Evolutionary conservation across 1,284 basidiomycete genomes (phyloP).

Genomic region (Pterulicium gracile): DNA sequence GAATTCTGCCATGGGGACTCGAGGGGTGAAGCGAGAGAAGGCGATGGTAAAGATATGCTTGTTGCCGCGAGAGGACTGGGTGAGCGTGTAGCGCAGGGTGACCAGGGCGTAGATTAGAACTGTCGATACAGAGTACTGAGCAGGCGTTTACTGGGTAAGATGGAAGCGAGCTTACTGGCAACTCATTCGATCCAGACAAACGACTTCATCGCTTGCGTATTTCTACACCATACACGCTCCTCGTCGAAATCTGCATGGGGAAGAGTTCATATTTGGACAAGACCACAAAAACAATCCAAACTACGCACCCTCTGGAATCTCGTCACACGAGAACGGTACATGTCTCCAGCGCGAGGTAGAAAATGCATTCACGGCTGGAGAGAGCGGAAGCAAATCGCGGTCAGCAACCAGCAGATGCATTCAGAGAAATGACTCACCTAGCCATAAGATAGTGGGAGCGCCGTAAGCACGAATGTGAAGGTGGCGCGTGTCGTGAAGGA

Average conservation of each 20-base stretch:
- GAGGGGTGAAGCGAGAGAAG: constrained; percentile 36
- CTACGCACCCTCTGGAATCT: constrained; percentile 33
- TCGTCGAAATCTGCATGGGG: constrained; percentile 28
- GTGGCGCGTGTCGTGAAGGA: constrained; percentile 33
- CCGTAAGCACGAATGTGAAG: constrained; percentile 36
- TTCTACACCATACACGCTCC: constrained; percentile 39
- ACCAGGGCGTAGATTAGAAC: constrained; percentile 31
- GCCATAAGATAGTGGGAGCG: constrained; percentile 39
- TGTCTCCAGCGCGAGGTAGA: constrained; percentile 44
- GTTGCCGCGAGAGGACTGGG: constrained; percentile 32
- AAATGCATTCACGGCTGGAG: constrained; percentile 44
- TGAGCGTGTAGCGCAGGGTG: constrained; percentile 31
- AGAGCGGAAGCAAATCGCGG: constrained; percentile 1
- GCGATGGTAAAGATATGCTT: constrained; percentile 40
- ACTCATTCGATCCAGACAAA: constrained; percentile 50
- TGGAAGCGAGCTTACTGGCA: constrained; percentile 26
- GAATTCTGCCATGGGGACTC: constrained; percentile 5
- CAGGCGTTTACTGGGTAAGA: constrained; percentile 3
- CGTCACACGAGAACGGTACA: constrained; percentile 34
- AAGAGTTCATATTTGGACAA: no score
- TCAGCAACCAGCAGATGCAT: no score
- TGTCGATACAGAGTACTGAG: constrained; percentile 13
- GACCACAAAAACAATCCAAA: no score
- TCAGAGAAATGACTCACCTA: no score
- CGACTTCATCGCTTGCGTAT: constrained; percentile 41